phyloP scores from a whole-genome alignment of 129 eudicot genomes.

The Tanacetum coccineum region DNA sequence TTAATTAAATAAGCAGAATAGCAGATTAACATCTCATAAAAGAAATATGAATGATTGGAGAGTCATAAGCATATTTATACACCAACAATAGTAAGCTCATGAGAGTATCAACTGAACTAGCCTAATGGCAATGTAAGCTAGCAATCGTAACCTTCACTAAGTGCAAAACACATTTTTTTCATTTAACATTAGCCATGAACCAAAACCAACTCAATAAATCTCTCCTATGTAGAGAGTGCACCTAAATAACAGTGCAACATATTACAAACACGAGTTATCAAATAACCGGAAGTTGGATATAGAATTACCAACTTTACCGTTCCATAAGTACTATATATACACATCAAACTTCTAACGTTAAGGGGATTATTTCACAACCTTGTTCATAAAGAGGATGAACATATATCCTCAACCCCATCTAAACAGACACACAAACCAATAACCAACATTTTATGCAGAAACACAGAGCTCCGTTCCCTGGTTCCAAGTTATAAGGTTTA shows the following conservation, averaged over 20 bases:
- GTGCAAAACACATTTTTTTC: neutral
- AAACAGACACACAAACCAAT: slow-evolving; percentile 14
- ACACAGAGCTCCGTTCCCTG: slow-evolving; percentile 30
- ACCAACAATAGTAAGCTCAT: neutral
- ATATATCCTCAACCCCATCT: slow-evolving; percentile 24
- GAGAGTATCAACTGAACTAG: neutral
- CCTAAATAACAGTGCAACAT: slow-evolving; percentile 17
- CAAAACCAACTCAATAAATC: slow-evolving; percentile 21
- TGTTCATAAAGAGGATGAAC: slow-evolving; percentile 40
- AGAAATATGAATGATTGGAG: neutral
- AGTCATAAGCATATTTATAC: neutral
- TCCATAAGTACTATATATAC: slow-evolving; percentile 27
- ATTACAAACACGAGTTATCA: slow-evolving; percentile 27
- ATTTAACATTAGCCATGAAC: slow-evolving; percentile 22
- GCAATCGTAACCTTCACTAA: neutral
- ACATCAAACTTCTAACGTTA: neutral
- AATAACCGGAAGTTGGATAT: slow-evolving; percentile 12
- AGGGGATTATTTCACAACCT: slow-evolving; percentile 29
- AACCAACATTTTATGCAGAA: slow-evolving; percentile 26
- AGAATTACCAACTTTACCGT: slow-evolving; percentile 23
- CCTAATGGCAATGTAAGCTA: neutral
- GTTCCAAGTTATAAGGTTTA: slow-evolving; percentile 21
- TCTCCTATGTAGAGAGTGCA: slow-evolving; percentile 31
- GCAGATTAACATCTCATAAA: neutral
- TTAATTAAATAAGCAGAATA: neutral